Evolutionary conservation across 208 protist genomes (phyloP).

Genomic region (Leptomonas pyrrhocoris): DNA sequence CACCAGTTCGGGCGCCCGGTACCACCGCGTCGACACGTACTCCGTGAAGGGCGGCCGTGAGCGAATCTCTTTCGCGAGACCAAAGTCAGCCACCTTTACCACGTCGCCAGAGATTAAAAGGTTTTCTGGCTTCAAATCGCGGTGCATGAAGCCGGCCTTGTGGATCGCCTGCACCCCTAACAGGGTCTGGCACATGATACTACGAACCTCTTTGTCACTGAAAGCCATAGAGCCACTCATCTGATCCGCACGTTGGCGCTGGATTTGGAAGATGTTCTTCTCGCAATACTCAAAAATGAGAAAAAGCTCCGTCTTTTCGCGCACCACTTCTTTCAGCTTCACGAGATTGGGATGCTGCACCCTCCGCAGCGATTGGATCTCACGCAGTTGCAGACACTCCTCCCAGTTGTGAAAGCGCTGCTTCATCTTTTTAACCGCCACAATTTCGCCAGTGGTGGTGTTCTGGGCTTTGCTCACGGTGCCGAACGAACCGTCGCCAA

Average conservation of each 20-base stretch:
- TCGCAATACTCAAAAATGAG: conserved; percentile 99
- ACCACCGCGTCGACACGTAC: conserved; percentile 98
- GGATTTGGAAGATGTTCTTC: conserved; percentile 96
- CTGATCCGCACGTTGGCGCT: conserved; percentile 87
- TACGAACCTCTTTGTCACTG: conserved; percentile 93
- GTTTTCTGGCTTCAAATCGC: conserved; percentile 95
- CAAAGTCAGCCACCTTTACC: conserved; percentile 98
- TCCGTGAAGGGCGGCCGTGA: conserved; percentile 97
- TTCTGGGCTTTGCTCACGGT: conserved; percentile 95
- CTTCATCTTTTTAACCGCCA: conserved; percentile 99
- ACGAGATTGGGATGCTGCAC: conserved; percentile 98
- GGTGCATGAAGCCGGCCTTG: conserved; percentile 94
- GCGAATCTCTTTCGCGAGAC: conserved; percentile 95
- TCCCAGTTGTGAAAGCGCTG: conserved; percentile 97
- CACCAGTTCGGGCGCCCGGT: conserved; percentile 97
- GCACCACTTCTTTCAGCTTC: conserved; percentile 98
- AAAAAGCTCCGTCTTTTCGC: conserved; percentile 97
- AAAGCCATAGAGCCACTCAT: conserved; percentile 87
- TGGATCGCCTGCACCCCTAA: conserved; percentile 88
- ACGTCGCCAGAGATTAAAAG: conserved; percentile 85
- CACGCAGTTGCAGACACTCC: conserved; percentile 96
- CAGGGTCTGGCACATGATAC: conserved; percentile 94
- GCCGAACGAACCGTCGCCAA: conserved; percentile 98
- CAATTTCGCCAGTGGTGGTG: conserved; percentile 90
- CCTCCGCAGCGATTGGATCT: conserved; percentile 96